Evolutionary conservation across 805 yeast genomes (phyloP), one percentile per base, ranked within the genome.

Genomic region (Cyberlindnera bimundalis): DNA sequence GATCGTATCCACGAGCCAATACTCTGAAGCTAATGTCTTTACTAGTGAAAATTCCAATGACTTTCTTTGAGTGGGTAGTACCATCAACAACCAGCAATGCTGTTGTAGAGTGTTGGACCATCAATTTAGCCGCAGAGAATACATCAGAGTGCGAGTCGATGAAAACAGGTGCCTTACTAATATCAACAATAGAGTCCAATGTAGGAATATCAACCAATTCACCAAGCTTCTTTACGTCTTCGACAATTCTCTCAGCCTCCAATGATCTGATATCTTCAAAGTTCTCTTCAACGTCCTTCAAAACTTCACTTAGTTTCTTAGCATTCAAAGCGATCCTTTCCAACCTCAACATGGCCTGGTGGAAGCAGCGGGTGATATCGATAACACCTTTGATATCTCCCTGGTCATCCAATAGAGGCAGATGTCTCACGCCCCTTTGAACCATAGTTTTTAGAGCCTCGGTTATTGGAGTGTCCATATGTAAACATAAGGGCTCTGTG

Each of bases 361-460:
- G 67, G 49, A 70, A 71, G 35, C 76, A 70, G 37, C 68, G 61
- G 4, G 74, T 71, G 25, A 70, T 70, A 50, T 71, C 72, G 20
- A 71, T 51, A 11, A 71, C 63, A 2, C 74, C 74, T n/a, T 61
- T 64, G 24, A 70, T 70, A 3, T 51, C 43, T 3, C 62, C 65
- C 10, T 33, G 35, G n/a, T 58, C 61, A 43, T 69, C 69, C 4
- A 63, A 40, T 4, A 71, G 54, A 1, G 76, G 75, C 37, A 71
- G 53, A 48, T 71, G 75, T 42, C 75, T 60, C 20, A 71, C 66
- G 27, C 62, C 64, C 34, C 57, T 61, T 11, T 58, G 52, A 5
- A 68, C 73, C 75, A 71, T 71, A 9, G 61, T 52, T 29, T 62
- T 56, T 23, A 71, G 52, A 1, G 76, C 74, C 24, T 63, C 67